Evolutionary conservation across 2,329 filamentous ascomycete genomes (phyloP), one percentile per base, ranked within the genome.

Genomic region (Penicillium sp.): DNA sequence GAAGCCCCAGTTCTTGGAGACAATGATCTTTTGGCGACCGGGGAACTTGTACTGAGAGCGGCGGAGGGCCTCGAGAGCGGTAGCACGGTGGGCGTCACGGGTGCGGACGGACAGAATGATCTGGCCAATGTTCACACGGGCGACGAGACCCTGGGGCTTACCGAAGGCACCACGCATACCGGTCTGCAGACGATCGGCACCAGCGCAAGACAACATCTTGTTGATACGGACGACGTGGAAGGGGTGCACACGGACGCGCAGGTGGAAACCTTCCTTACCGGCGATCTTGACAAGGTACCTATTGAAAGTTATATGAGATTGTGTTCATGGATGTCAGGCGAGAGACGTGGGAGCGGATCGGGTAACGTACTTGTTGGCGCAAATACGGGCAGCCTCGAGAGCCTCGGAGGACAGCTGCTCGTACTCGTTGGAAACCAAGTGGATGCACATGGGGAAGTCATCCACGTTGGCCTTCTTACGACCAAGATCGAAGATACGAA

Each of bases 151-250:
- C 87, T 97, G 96, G 81, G 94, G 94, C 89, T 99, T 99, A 79
- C 94, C 94, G 89, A 92, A 99, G 74, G 94, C 94, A 89, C 94
- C 94, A 89, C 94, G 93, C 94, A 99, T 99, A 86, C 94, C 94
- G 73, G 94, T 99, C 84, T 99, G 94, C 82, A 99, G 86, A 89
- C 94, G 92, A 97, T 99, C 94, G 89, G 94, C 94, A 87, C 94
- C 94, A 77, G 94, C 94, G 82, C 94, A 99, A 79, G 94, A 97
- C 91, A 99, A 93, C 94, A 99, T 99, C 90, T 99, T 99, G 92
- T 99, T 99, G 93, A 99, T 99, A 83, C 94, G 94, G 86, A 99
- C 90, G 83, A 99, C 94, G 87, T 99, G 94, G 91, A 91, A 99
- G 70, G 94, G 94, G 87, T 99, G 94, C 77, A 92, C 93, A 78